These are phyloP conservation scores for Acmispon strigosus DNA, from an alignment of 306 rosid species.

Conservation along the genomic window DNA sequence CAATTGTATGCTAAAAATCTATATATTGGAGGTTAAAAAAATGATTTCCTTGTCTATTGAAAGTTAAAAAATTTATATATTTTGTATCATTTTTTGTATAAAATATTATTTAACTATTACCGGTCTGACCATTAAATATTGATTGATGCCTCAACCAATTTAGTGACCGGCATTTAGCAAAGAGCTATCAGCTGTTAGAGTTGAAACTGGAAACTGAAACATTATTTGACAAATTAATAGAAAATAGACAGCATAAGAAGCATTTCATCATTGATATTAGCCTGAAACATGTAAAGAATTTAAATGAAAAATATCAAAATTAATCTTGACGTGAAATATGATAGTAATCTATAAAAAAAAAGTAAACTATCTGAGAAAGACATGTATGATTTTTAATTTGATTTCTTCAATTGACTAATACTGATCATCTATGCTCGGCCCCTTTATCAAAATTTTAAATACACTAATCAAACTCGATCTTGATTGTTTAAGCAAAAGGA, in stretches of 20 bases:
- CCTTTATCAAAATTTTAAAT: not conserved
- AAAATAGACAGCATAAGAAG: not conserved
- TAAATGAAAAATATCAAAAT: not conserved
- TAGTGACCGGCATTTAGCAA: too few species aligned
- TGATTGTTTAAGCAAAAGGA: not conserved
- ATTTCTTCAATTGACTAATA: not conserved
- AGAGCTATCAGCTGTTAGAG: too few species aligned
- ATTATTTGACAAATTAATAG: not conserved
- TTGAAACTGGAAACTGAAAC: not conserved
- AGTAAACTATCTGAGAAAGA: not conserved
- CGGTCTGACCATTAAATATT: too few species aligned
- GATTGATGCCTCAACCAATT: too few species aligned
- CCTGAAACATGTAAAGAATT: not conserved
- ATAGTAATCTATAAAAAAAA: not conserved
- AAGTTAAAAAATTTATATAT: too few species aligned
- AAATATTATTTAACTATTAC: too few species aligned
- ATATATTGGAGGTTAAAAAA: too few species aligned
- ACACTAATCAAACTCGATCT: not conserved
- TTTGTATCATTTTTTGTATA: too few species aligned
- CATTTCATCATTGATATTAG: not conserved
- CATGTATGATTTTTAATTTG: not conserved
- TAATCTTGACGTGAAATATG: not conserved
- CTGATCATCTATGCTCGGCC: not conserved
- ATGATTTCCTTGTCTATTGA: too few species aligned
- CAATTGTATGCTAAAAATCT: too few species aligned